Percentiles rank a stretch among this genome's conserved stretches.
Evolutionary conservation across 345 rosid species (phyloP).

Genomic region (Syzygium jambos): DNA sequence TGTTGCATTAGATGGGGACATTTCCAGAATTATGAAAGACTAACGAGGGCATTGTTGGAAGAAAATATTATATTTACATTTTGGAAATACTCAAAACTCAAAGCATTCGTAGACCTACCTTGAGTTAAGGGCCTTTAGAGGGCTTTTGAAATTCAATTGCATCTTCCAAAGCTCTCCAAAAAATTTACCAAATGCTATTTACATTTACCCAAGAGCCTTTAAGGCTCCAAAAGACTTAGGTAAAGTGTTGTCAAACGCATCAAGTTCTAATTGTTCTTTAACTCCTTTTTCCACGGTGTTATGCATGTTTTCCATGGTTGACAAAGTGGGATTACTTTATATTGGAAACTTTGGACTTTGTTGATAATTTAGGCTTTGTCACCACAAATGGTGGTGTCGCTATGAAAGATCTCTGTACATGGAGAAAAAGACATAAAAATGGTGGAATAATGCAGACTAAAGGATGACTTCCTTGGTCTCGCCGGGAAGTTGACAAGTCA

Average conservation of each 20-base stretch:
- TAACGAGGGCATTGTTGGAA: too few species aligned
- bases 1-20: too few species aligned
- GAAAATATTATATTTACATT: too few species aligned
- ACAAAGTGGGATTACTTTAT: background rate
- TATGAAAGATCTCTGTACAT: background rate
- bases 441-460: background rate
- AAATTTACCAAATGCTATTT: rapidly evolving
- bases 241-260: too few species aligned
- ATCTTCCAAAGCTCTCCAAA: too few species aligned
- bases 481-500: background rate
- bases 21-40: too few species aligned
- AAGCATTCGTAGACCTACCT: too few species aligned
- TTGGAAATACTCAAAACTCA: too few species aligned
- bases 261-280: background rate
- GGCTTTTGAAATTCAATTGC: too few species aligned
- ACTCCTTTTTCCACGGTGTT: background rate
- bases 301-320: background rate
- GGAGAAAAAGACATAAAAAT: background rate
- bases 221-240: too few species aligned
- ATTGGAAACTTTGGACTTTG: background rate
- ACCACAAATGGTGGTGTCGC: background rate
- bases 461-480: background rate
- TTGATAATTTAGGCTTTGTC: background rate
- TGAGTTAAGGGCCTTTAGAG: too few species aligned
- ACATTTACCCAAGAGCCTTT: too few species aligned